phyloP scores from a whole-genome alignment of 73 alveolate genomes.

The Tetrahymena borealis region DNA sequence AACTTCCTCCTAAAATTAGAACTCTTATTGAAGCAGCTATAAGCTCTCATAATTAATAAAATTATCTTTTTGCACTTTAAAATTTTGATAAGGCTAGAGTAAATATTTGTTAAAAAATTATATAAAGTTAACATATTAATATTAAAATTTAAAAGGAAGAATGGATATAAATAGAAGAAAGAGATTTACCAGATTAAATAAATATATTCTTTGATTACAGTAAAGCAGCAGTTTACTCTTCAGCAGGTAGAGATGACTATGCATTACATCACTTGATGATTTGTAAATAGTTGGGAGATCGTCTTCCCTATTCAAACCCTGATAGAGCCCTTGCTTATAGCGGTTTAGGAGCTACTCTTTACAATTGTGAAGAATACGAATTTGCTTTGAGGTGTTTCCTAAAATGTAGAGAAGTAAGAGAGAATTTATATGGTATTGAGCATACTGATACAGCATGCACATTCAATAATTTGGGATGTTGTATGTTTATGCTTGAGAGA shows the following conservation, averaged over 20 bases:
- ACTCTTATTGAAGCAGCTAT: conserved; percentile 75
- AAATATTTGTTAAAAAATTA: neutral
- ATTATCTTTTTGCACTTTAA: conserved; percentile 69
- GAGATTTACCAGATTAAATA: conserved; percentile 50
- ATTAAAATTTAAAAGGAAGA: conserved; percentile 1
- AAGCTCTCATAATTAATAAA: conserved; percentile 63
- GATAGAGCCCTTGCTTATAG: conserved; percentile 93
- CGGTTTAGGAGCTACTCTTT: conserved; percentile 90
- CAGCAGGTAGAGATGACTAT: conserved; percentile 86
- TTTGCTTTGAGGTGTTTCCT: conserved; percentile 85
- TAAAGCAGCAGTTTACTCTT: conserved; percentile 86
- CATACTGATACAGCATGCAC: conserved; percentile 98
- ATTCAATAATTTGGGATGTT: conserved; percentile 93
- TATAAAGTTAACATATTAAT: neutral
- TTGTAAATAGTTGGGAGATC: conserved; percentile 70
- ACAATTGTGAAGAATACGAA: conserved; percentile 88
- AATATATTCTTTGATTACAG: conserved; percentile 83
- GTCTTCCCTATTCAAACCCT: conserved; percentile 87
- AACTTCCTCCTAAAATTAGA: conserved; percentile 67
- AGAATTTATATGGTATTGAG: conserved; percentile 94
- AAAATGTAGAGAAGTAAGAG: conserved; percentile 93
- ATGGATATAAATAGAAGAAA: conserved; percentile 25
- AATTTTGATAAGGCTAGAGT: conserved; percentile 72
- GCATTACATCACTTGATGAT: conserved; percentile 80
- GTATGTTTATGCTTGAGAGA: conserved; percentile 80